Conservation (phyloP, 345 rosid genomes). For the Eucalyptus cloeziana region DNA sequence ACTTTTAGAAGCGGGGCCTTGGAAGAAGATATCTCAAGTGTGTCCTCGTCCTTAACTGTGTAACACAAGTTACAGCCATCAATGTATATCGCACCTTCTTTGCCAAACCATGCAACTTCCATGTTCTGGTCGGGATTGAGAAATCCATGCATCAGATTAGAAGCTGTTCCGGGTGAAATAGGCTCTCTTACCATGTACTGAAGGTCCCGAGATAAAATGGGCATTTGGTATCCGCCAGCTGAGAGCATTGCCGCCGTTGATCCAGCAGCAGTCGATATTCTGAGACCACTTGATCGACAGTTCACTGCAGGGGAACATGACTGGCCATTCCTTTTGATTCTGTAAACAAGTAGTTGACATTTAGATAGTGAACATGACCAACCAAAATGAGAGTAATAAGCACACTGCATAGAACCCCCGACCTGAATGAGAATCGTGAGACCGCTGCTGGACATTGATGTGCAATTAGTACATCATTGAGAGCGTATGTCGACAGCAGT, state of each 20-base stretch:
- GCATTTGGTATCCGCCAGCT: slow-evolving; percentile 80
- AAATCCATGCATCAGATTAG: slow-evolving; percentile 51
- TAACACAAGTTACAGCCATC: slow-evolving; percentile 64
- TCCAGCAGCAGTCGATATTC: slow-evolving; percentile 85
- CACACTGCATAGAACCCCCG: not conserved
- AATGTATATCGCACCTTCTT: slow-evolving; percentile 51
- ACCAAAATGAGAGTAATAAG: not conserved
- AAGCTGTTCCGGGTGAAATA: slow-evolving; percentile 32
- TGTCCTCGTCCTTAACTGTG: slow-evolving; percentile 43
- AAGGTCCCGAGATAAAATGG: slow-evolving; percentile 51
- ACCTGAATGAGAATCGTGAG: slow-evolving; percentile 85
- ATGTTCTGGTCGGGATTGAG: slow-evolving; percentile 35
- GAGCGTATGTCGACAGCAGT: slow-evolving; percentile 43
- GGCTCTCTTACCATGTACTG: slow-evolving; percentile 95
- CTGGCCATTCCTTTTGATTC: slow-evolving; percentile 38
- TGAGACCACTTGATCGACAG: slow-evolving; percentile 83
- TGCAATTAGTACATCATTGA: slow-evolving; percentile 67
- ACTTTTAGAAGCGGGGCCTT: slow-evolving; percentile 56
- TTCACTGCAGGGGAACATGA: slow-evolving; percentile 29
- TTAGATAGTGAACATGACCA: not conserved
- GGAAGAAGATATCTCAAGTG: slow-evolving; percentile 52
- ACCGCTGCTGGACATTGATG: slow-evolving; percentile 80
- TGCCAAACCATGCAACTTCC: slow-evolving; percentile 53
- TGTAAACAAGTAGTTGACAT: slow-evolving; percentile 1
- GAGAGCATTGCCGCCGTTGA: slow-evolving; percentile 92